phyloP scores from a whole-genome alignment of 192 early-diverging fungal species.

The Backusella circina region DNA sequence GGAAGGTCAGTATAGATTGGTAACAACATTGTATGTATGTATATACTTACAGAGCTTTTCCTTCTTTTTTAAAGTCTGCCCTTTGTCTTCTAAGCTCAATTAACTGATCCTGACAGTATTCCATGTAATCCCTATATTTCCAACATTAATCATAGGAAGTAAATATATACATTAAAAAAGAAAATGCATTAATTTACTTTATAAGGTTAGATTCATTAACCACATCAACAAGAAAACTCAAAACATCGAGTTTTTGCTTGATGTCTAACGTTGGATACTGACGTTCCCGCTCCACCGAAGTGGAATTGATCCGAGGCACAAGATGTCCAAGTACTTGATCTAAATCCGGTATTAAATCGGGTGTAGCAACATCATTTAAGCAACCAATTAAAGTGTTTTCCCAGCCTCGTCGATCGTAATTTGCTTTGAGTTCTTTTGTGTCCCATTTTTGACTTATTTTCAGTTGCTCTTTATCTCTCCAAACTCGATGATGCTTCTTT shows the following conservation, averaged over 20 bases:
- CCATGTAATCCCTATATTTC: conserved; percentile 30
- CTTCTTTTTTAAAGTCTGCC: conserved; percentile 30
- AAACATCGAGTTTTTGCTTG: conserved; percentile 20
- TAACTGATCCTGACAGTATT: conserved; percentile 33
- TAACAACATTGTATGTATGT: neutral
- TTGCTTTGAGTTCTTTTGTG: conserved; percentile 34
- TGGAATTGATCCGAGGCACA: conserved; percentile 22
- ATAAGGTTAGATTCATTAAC: conserved; percentile 30
- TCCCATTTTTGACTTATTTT: conserved; percentile 49
- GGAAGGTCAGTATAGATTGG: neutral
- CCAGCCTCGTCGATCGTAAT: conserved; percentile 42
- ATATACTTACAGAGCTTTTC: conserved; percentile 25
- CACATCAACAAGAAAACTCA: conserved; percentile 24
- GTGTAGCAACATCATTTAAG: conserved; percentile 48
- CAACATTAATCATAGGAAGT: neutral
- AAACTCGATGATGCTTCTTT: neutral
- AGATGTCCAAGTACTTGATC: conserved; percentile 39
- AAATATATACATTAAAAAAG: neutral
- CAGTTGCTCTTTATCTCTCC: conserved; percentile 19
- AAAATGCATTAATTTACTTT: conserved; percentile 12
- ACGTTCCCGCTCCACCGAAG: conserved; percentile 20
- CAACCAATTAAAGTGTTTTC: conserved; percentile 45
- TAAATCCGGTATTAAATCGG: conserved; percentile 38
- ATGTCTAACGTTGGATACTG: conserved; percentile 21
- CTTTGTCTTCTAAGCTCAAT: conserved; percentile 29